Evolutionary conservation across 805 yeast genomes (phyloP), one percentile per base, ranked within the genome.

Genomic region (Saturnispora zaruensis): DNA sequence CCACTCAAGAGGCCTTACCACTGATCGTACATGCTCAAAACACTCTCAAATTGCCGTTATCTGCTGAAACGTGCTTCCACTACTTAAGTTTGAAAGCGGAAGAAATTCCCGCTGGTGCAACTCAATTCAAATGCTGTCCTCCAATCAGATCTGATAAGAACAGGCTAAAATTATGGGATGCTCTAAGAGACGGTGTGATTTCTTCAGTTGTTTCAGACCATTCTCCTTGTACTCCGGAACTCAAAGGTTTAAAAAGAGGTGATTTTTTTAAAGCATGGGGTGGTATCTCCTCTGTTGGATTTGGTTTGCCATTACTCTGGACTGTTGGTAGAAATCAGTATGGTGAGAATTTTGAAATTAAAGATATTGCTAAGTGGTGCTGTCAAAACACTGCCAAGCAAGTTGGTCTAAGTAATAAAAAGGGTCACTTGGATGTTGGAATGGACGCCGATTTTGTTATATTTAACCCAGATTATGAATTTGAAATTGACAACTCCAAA

Each of bases 241-340:
- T 90, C 60, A 90, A 90, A 66, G 85, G 87, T 21, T 71, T 88
- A 47, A 83, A 79, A 9, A 73, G 78, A 52, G 96, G 96, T 38
- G 96, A 90, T 63, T 90, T 90, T 64, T 79, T 90, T 58, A 77
- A 82, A 33, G 95, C 97, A 2, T 90, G 98, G 98, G 98, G 97
- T 33, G 98, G 98, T 8, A 88, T 90, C 38, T 76, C 96, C 2
- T 86, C 96, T 1, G 95, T 90, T 30, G 98, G 98, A 0, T 77
- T 91, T 38, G 97, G 97, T 0, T 72, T 90, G 44, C 86, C 95
- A 0, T 75, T 89, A 37, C 66, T 90, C 46, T 84, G 79, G 74
- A 87, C 96, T 1, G 88, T 84, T 58, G 89, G 86, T 9, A 56
- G 72, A 44, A 75, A 76, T 57, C 53, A 56, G 6, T 61, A 59